phyloP scores from a whole-genome alignment of 73 alveolate genomes.

The Durusdinium trenchii region DNA sequence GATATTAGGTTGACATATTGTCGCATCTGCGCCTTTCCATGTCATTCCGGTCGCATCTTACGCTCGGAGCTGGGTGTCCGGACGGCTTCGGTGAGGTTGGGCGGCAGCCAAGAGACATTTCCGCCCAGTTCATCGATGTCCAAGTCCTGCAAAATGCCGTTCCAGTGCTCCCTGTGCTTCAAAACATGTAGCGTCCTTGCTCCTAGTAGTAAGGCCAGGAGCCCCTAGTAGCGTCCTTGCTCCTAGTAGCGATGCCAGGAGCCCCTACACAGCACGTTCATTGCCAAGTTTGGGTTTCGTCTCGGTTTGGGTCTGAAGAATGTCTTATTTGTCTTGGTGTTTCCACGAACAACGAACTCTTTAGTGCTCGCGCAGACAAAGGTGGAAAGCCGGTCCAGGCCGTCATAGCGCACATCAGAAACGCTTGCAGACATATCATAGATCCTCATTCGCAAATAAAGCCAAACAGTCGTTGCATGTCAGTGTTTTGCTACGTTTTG shows the following conservation, averaged over 20 bases:
- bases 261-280: too few relatives aligned
- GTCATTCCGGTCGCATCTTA: too few relatives aligned
- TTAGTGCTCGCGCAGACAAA: too few relatives aligned
- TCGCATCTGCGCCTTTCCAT: too few relatives aligned
- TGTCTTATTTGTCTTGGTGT: too few relatives aligned
- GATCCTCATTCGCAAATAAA: constrained; percentile 49
- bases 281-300: too few relatives aligned
- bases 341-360: too few relatives aligned
- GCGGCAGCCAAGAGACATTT: constrained; percentile 68
- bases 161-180: neutral
- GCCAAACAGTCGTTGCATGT: neutral
- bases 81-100: constrained; percentile 63
- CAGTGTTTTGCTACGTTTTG: neutral
- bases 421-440: constrained; percentile 91
- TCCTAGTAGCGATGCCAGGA: too few relatives aligned
- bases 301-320: too few relatives aligned
- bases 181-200: neutral
- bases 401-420: constrained; percentile 67
- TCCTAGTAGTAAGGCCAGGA: neutral
- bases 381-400: constrained; percentile 70
- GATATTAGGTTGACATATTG: too few relatives aligned
- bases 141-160: neutral
- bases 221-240: neutral
- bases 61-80: neutral
- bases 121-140: constrained; percentile 75